phyloP scores from a whole-genome alignment of 805 yeast genomes.

The Clavispora carvajalis region DNA sequence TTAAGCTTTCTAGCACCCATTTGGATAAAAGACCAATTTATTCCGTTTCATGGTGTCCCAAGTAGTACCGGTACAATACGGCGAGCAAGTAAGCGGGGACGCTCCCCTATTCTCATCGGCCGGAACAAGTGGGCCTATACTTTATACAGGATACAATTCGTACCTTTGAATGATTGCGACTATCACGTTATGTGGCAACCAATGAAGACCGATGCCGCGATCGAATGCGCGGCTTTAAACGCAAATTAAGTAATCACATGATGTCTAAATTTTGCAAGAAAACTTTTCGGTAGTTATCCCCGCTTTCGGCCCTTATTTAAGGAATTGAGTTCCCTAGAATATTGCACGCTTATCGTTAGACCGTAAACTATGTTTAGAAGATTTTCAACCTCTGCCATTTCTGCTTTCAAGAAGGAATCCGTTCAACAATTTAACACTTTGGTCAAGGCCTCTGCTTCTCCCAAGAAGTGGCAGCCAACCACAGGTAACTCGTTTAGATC shows the following conservation, averaged over 20 bases:
- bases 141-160: no score
- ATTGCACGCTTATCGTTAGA: not conserved
- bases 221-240: not conserved
- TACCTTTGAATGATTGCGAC: no score
- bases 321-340: not conserved
- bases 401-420: constrained; percentile 26
- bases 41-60: no score
- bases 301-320: not conserved
- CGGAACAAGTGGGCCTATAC: no score
- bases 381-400: constrained; percentile 17
- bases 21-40: no score
- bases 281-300: not conserved
- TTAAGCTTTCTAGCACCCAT: no score
- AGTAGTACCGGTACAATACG: no score
- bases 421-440: constrained; percentile 22
- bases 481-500: constrained; percentile 36
- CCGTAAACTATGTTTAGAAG: constrained; percentile 16
- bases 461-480: constrained; percentile 33
- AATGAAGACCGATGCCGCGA: not conserved
- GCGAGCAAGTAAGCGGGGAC: no score
- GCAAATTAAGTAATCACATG: not conserved
- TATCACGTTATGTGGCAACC: constrained; percentile 1
- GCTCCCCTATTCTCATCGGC: no score
- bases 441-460: constrained; percentile 16
- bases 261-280: not conserved